Percentiles rank a stretch among this genome's conserved stretches.
Evolutionary conservation across 2,329 filamentous ascomycete genomes (phyloP).

Genomic region (Fusarium drepaniforme): DNA sequence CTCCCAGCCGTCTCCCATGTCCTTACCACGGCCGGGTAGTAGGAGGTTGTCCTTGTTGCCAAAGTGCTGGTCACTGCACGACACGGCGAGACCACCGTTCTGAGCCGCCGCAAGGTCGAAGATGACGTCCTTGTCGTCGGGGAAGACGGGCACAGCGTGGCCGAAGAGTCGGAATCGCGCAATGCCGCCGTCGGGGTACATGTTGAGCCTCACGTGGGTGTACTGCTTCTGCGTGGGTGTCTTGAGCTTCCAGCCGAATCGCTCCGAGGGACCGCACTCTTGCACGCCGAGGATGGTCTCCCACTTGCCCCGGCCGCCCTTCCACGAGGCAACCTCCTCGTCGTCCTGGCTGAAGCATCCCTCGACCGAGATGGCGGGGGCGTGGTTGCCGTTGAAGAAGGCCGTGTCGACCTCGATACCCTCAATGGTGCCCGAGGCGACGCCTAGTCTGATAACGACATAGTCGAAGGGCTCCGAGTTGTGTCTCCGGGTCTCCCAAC

Average conservation of each 20-base stretch:
- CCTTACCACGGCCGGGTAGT: constrained; percentile 81
- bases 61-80: constrained; percentile 87
- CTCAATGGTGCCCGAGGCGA: constrained; percentile 77
- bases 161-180: constrained; percentile 84
- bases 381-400: constrained; percentile 86
- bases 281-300: constrained; percentile 77
- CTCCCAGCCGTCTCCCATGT: constrained; percentile 93
- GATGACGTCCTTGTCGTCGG: constrained; percentile 71
- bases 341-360: constrained; percentile 77
- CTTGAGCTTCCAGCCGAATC: constrained; percentile 79
- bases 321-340: constrained; percentile 73
- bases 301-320: constrained; percentile 72
- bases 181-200: constrained; percentile 90
- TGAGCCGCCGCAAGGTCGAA: constrained; percentile 84
- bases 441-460: constrained; percentile 74
- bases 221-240: constrained; percentile 73
- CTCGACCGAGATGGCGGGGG: constrained; percentile 82
- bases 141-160: constrained; percentile 81
- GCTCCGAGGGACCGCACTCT: constrained; percentile 79
- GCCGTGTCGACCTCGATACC: constrained; percentile 86
- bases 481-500: constrained; percentile 77
- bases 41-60: constrained; percentile 84
- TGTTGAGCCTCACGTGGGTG: constrained; percentile 84
- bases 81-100: constrained; percentile 81
- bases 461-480: constrained; percentile 75